phyloP scores from a whole-genome alignment of 805 yeast genomes.

The Myxozyma kluyveri region DNA sequence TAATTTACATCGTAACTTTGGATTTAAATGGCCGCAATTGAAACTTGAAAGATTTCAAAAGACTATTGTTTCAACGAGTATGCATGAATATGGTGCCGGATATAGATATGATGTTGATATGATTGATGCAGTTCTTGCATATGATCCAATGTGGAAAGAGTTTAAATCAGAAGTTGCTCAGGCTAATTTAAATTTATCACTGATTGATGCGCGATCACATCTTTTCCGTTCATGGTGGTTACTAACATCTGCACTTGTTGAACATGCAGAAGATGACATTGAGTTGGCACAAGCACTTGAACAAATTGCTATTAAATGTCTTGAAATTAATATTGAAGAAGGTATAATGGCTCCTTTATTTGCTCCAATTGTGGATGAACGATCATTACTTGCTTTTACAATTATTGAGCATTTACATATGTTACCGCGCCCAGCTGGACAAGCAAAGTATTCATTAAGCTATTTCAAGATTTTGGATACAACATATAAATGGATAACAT shows the following conservation, averaged over 20 bases:
- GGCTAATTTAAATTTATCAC: constrained; percentile 63
- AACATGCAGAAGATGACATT: constrained; percentile 38
- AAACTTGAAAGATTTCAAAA: constrained; percentile 53
- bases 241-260: constrained; percentile 57
- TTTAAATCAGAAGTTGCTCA: constrained; percentile 51
- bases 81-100: constrained; percentile 50
- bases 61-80: constrained; percentile 42
- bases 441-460: constrained; percentile 25
- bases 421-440: constrained; percentile 31
- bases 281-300: constrained; percentile 20
- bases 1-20: constrained; percentile 48
- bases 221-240: constrained; percentile 79
- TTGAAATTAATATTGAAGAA: constrained; percentile 51
- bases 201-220: constrained; percentile 60
- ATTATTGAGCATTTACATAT: constrained; percentile 30
- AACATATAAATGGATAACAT: constrained; percentile 32
- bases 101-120: constrained; percentile 58
- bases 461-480: constrained; percentile 40
- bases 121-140: constrained; percentile 58
- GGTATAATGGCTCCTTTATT: constrained; percentile 52
- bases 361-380: constrained; percentile 53
- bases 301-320: constrained; percentile 47
- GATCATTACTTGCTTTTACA: constrained; percentile 66
- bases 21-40: constrained; percentile 47
- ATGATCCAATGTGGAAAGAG: constrained; percentile 48